Evolutionary conservation across 139 green algal species (phyloP).

Genomic region (Raphidocelis subcapitata): DNA sequence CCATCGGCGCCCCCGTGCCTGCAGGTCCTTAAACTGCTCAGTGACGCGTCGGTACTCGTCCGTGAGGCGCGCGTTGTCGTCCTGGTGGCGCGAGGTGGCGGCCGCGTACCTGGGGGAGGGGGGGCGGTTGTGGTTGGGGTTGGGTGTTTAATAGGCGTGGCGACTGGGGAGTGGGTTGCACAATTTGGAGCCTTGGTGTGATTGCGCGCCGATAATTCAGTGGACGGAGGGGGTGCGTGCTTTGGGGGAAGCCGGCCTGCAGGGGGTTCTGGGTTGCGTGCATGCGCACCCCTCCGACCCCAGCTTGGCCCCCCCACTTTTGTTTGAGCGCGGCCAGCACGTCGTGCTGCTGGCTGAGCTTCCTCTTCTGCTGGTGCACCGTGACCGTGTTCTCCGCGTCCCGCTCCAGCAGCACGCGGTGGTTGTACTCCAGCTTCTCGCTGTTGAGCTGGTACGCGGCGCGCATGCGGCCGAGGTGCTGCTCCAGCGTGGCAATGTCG

Average conservation of each 20-base stretch:
- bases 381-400: slow-evolving; percentile 49
- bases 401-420: slow-evolving; percentile 74
- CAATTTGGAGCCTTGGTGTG: too few relatives aligned
- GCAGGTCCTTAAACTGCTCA: slow-evolving; percentile 85
- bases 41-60: slow-evolving; percentile 87
- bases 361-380: slow-evolving; percentile 84
- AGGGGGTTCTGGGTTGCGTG: too few relatives aligned
- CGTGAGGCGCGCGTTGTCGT: slow-evolving; percentile 78
- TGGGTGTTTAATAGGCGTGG: too few relatives aligned
- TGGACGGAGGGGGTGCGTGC: too few relatives aligned
- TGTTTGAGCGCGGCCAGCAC: slow-evolving; percentile 69
- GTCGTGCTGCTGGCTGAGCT: slow-evolving; percentile 75
- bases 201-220: too few relatives aligned
- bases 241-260: too few relatives aligned
- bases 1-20: slow-evolving; percentile 26
- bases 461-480: slow-evolving; percentile 81
- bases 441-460: slow-evolving; percentile 87
- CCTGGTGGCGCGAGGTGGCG: slow-evolving; percentile 53
- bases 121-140: too few relatives aligned
- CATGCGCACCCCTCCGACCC: too few relatives aligned
- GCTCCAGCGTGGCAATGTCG: slow-evolving; percentile 82
- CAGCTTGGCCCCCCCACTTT: slow-evolving; percentile 9
- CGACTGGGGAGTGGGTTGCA: too few relatives aligned
- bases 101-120: not conserved
- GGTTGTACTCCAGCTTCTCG: slow-evolving; percentile 94